Percentiles rank a stretch among this genome's conserved stretches.
Conservation (phyloP, 2,329 filamentous ascomycete species). For the Scopulariopsis brevicaulis region DNA sequence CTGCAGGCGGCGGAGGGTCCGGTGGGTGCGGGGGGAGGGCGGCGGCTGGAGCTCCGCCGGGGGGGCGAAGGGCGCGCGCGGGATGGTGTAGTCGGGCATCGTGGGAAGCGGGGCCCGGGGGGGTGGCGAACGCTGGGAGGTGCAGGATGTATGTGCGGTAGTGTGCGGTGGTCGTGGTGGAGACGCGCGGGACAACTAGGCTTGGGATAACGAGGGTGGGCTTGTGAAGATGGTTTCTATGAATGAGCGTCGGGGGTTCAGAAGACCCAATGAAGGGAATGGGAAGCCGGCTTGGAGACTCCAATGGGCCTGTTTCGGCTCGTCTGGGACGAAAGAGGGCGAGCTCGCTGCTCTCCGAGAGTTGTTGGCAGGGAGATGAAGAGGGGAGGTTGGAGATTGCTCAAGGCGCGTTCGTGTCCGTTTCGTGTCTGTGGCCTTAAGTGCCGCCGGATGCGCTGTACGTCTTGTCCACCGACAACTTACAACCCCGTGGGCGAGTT, state of each 20-base stretch:
- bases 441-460: too few species aligned
- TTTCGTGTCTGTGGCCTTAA: constrained; percentile 1
- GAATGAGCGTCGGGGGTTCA: neutral
- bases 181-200: too few species aligned
- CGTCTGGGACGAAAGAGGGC: neutral
- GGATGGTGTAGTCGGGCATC: neutral
- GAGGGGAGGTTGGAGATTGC: neutral
- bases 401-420: neutral
- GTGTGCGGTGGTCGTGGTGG: neutral
- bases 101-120: constrained; percentile 18
- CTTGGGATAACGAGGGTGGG: too few species aligned
- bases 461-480: neutral
- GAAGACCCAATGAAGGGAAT: neutral
- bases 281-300: neutral
- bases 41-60: constrained; percentile 30
- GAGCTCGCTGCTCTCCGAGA: neutral
- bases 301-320: neutral
- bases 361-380: neutral
- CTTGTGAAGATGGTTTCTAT: too few species aligned
- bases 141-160: neutral
- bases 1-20: constrained; percentile 61
- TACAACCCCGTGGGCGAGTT: neutral
- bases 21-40: constrained; percentile 52
- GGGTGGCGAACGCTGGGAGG: neutral
- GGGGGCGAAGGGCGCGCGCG: neutral